Conservation (phyloP, 768 basidiomycete species). For the Myochromella boudieri region DNA sequence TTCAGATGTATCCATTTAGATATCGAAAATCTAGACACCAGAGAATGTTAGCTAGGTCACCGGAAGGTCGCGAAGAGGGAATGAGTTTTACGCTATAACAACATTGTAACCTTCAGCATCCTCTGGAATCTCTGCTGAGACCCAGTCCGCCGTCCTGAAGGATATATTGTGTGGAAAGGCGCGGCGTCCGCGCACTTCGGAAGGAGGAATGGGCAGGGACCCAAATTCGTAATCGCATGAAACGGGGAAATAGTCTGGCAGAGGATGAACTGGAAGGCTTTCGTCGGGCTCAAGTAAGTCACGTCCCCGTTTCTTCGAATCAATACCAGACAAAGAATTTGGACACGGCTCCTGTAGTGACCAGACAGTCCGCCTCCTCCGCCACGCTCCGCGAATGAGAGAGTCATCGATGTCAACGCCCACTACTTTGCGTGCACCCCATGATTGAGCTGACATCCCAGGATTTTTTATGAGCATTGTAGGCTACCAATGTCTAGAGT, state of each 20-base stretch:
- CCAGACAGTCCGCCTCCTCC: conserved; percentile 68
- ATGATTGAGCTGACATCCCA: conserved; percentile 54
- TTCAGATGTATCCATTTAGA: conserved; percentile 94
- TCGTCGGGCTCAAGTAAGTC: no score
- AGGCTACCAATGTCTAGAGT: not conserved
- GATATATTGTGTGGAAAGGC: conserved; percentile 77
- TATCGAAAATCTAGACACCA: conserved; percentile 64
- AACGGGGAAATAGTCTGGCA: conserved; percentile 65
- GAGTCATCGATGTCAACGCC: conserved; percentile 86
- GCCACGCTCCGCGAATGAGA: conserved; percentile 77
- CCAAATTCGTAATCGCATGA: conserved; percentile 79
- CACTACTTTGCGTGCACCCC: conserved; percentile 62
- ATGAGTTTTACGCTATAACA: conserved; percentile 66
- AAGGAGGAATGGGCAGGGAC: conserved; percentile 65
- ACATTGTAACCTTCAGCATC: conserved; percentile 71
- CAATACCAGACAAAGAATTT: no score
- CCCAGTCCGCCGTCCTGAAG: conserved; percentile 78
- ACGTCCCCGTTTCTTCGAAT: conserved; percentile 23
- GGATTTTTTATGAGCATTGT: not conserved
- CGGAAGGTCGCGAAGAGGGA: not conserved
- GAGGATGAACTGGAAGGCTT: conserved; percentile 12
- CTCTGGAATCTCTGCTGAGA: conserved; percentile 49
- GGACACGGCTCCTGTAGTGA: conserved; percentile 65
- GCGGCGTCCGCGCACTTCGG: conserved; percentile 27
- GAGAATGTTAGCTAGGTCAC: not conserved